Percentiles rank a stretch among this genome's conserved stretches.
Conservation (phyloP, 129 eudicot species). For the Calendula officinalis region DNA sequence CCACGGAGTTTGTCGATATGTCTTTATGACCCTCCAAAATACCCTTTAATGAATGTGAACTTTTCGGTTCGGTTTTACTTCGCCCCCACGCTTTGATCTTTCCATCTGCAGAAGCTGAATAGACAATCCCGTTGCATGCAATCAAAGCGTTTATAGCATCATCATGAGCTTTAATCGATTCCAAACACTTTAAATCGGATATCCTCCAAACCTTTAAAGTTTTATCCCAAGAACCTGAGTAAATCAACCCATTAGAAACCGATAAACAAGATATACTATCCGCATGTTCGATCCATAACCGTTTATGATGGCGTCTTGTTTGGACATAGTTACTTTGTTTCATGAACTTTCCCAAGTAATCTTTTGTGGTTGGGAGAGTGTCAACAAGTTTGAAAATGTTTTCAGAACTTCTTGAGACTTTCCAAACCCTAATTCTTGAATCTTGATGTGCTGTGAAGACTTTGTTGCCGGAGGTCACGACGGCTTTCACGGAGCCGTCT, state of each 20-base stretch:
- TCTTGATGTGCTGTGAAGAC: conserved; percentile 96
- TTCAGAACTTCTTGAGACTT: conserved; percentile 63
- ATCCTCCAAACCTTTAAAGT: conserved; percentile 85
- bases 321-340: conserved; percentile 80
- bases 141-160: conserved; percentile 76
- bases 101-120: conserved; percentile 85
- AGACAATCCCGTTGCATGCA: conserved; percentile 45
- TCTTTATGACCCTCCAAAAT: conserved; percentile 82
- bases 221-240: conserved; percentile 97
- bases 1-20: conserved; percentile 59
- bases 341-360: conserved; percentile 78
- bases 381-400: conserved; percentile 61
- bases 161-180: conserved; percentile 87
- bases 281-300: conserved; percentile 50
- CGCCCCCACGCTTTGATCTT: conserved; percentile 84
- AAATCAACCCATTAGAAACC: conserved; percentile 58
- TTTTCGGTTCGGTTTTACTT: conserved; percentile 24
- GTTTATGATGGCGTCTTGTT: conserved; percentile 68
- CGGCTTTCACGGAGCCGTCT: conserved; percentile 80
- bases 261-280: conserved; percentile 84
- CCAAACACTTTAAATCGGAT: conserved; percentile 77
- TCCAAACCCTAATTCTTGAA: conserved; percentile 87
- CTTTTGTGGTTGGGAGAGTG: conserved; percentile 78
- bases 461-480: conserved; percentile 58
- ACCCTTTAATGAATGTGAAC: conserved; percentile 52